Percentiles rank a stretch among this genome's conserved stretches.
These are phyloP conservation scores for Phalaenopsis aphrodite DNA, from an alignment of 106 monocot species.

Conservation along the genomic window DNA sequence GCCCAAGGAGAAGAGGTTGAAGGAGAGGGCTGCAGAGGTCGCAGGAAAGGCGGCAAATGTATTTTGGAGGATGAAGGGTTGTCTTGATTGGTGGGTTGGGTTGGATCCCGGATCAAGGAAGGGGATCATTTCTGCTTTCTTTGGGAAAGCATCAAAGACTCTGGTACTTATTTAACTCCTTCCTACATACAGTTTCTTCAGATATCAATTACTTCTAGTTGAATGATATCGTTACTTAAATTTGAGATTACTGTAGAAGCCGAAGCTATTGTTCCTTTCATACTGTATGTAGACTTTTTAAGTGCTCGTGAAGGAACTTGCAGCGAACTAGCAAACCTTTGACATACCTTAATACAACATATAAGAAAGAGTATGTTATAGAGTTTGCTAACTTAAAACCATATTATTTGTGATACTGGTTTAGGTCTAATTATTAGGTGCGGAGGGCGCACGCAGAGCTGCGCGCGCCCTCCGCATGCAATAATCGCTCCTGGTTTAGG, in stretches of 20 bases:
- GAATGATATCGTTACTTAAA: not conserved
- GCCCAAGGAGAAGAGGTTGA: constrained; percentile 29
- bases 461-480: no score
- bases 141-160: constrained; percentile 41
- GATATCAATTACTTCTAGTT: not conserved
- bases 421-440: no score
- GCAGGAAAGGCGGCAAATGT: constrained; percentile 41
- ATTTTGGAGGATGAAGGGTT: constrained; percentile 92
- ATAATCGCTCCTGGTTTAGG: no score
- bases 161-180: constrained; percentile 39
- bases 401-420: no score
- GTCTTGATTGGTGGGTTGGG: constrained; percentile 78
- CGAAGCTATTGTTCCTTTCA: not conserved
- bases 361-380: no score
- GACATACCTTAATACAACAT: not conserved
- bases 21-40: constrained; percentile 18
- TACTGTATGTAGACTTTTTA: not conserved
- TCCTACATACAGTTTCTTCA: not conserved
- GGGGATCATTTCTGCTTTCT: constrained; percentile 30
- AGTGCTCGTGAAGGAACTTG: not conserved
- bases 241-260: not conserved
- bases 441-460: no score
- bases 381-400: no score
- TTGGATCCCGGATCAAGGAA: constrained; percentile 41
- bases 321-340: not conserved